phyloP scores from a whole-genome alignment of 495 filamentous ascomycete species.

The Pseudomonodictys pantanalensis region DNA sequence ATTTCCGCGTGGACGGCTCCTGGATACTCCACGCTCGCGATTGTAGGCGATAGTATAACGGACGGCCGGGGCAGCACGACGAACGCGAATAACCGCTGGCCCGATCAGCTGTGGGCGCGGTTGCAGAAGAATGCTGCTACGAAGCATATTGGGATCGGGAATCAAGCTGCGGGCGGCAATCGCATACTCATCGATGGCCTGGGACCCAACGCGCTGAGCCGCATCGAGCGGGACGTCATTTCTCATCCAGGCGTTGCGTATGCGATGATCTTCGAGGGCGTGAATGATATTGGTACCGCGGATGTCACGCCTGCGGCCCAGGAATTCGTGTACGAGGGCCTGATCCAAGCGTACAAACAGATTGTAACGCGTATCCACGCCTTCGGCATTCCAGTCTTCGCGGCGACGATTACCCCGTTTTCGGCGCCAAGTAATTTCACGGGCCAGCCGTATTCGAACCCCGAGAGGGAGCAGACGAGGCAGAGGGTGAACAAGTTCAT shows the following conservation, averaged over 20 bases:
- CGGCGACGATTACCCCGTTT: slow-evolving; percentile 69
- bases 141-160: slow-evolving; percentile 56
- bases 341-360: slow-evolving; percentile 57
- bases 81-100: slow-evolving; percentile 66
- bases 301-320: slow-evolving; percentile 48
- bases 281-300: slow-evolving; percentile 66
- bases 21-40: slow-evolving; percentile 49
- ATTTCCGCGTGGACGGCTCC: slow-evolving; percentile 57
- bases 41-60: slow-evolving; percentile 73
- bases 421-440: slow-evolving; percentile 38
- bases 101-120: slow-evolving; percentile 58
- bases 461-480: slow-evolving; percentile 56
- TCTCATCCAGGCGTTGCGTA: slow-evolving; percentile 55
- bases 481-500: slow-evolving; percentile 65
- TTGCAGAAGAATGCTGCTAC: slow-evolving; percentile 49
- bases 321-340: slow-evolving; percentile 46
- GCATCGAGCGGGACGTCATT: slow-evolving; percentile 64
- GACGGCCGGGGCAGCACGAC: slow-evolving; percentile 64
- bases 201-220: slow-evolving; percentile 58
- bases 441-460: slow-evolving; percentile 51
- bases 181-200: slow-evolving; percentile 59
- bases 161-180: slow-evolving; percentile 73
- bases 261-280: slow-evolving; percentile 68
- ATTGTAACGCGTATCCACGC: slow-evolving; percentile 55
- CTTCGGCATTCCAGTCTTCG: slow-evolving; percentile 55